Conservation (phyloP, 139 green algal species). For the Volvox africanus region DNA sequence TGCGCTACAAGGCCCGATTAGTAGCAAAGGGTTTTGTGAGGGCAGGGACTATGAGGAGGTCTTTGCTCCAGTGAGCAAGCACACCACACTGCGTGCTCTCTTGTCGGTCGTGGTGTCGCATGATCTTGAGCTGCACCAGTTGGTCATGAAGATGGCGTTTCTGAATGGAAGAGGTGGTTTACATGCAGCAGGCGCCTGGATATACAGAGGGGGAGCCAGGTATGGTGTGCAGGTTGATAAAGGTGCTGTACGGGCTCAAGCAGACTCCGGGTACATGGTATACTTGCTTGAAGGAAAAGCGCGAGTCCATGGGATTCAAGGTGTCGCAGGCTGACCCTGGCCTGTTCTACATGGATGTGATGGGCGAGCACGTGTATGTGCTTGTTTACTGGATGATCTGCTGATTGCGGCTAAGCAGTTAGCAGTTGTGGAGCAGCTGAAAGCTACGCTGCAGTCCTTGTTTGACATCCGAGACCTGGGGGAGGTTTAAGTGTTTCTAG, state of each 20-base stretch:
- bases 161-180: conserved; percentile 66
- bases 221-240: conserved; percentile 33
- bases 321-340: no score
- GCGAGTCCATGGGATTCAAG: conserved; percentile 54
- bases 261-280: conserved; percentile 68
- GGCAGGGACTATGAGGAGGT: conserved; percentile 60
- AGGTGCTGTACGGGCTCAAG: conserved; percentile 65
- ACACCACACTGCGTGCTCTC: conserved; percentile 39
- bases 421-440: neutral
- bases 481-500: no score
- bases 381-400: conserved; percentile 55
- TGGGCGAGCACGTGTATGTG: neutral
- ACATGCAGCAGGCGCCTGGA: no score
- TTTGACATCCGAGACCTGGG: no score
- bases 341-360: no score
- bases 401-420: neutral
- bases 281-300: conserved; percentile 33
- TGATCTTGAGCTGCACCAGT: conserved; percentile 62
- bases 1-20: conserved; percentile 71
- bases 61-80: conserved; percentile 48
- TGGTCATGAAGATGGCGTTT: conserved; percentile 74
- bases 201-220: neutral
- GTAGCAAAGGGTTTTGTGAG: conserved; percentile 68
- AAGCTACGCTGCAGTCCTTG: neutral
- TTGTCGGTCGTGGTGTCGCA: conserved; percentile 49